A percentile compares a stretch with the other conserved stretches of the same genome.
Evolutionary conservation across 257 asterid genomes (phyloP).

Genomic region (Oldenlandia corymbosa): DNA sequence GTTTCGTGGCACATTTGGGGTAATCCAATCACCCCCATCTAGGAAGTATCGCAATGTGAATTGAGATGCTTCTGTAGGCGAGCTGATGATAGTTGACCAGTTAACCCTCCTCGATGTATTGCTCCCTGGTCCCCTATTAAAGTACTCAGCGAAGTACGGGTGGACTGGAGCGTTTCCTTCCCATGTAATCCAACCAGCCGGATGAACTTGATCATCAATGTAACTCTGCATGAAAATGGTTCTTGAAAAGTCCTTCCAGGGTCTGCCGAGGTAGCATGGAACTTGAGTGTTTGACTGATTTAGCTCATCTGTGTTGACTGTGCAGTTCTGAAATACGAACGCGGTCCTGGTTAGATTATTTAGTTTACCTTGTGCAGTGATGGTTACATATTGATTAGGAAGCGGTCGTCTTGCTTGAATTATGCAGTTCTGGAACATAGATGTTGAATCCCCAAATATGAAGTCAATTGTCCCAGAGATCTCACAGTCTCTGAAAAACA

Average conservation of each 20-base stretch:
- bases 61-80: neutral
- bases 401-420: neutral
- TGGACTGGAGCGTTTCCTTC: neutral
- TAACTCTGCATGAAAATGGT: neutral
- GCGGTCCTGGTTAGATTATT: neutral
- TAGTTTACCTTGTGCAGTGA: conserved; percentile 17
- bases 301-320: neutral
- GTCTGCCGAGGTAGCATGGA: conserved; percentile 13
- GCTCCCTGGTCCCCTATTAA: neutral
- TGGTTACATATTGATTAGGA: neutral
- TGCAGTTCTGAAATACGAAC: conserved; percentile 4
- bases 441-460: conserved; percentile 8
- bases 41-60: conserved; percentile 12
- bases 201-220: conserved; percentile 1
- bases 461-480: conserved; percentile 19
- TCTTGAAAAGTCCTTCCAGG: conserved; percentile 6
- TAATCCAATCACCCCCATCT: conserved; percentile 14
- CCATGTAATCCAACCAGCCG: neutral
- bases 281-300: accelerated
- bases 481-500: conserved; percentile 16
- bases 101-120: neutral
- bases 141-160: conserved; percentile 2
- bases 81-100: conserved; percentile 1
- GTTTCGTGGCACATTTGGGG: neutral
- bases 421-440: conserved; percentile 7